Base-by-base conservation (phyloP, 495 filamentous ascomycete species). In the Penicillium macrosclerotiorum region DNA sequence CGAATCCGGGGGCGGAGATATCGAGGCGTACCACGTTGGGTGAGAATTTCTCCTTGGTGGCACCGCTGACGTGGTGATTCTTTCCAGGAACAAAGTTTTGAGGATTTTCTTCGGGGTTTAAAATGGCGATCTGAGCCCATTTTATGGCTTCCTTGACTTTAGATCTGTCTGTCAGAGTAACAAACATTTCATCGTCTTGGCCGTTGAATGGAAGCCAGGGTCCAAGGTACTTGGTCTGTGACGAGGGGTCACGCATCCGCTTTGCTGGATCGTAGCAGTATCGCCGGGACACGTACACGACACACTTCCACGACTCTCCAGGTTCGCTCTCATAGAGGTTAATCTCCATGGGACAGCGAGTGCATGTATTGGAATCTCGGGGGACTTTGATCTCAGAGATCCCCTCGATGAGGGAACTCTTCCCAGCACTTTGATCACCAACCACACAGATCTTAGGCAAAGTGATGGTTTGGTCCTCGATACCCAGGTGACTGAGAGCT, bases 341-440 rank as follows among this genome's bases (percentile, higher is more conserved):
- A 42, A 95, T 90, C 43, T 90, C 83, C 34, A 90, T 70, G 0
- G 88, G 88, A 44, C 87, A 92, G 0, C 86, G 63, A 0, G 89
- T 95, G 54, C 89, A 93, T 0, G 83, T 85, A 0, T 82, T 85
- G 0, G 75, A 72, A 45, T 73, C 77, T 2, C 86, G 71, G 0
- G 89, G 89, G 0, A 91, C 77, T 38, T 80, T 81, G 37, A 94
- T 84, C n/a, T 83, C 86, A 1, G 84, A 82, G 25, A 93, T 82
- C 0, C 83, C 86, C 22, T 89, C 87, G 62, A 95, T 89, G 0
- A 94, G 64, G 2, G 84, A 89, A 3, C 79, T 84, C 51, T 95
- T 95, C 0, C 89, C 89, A 0, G 88, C 81, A 3, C 78, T 83
- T 49, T 94, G 89, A 43, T 93, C 88, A 1, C 89, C 89, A 1